Percentiles rank a stretch among this genome's conserved stretches.
Evolutionary conservation across 2,329 filamentous ascomycete species (phyloP).

Genomic region (Neofusicoccum laricinum): DNA sequence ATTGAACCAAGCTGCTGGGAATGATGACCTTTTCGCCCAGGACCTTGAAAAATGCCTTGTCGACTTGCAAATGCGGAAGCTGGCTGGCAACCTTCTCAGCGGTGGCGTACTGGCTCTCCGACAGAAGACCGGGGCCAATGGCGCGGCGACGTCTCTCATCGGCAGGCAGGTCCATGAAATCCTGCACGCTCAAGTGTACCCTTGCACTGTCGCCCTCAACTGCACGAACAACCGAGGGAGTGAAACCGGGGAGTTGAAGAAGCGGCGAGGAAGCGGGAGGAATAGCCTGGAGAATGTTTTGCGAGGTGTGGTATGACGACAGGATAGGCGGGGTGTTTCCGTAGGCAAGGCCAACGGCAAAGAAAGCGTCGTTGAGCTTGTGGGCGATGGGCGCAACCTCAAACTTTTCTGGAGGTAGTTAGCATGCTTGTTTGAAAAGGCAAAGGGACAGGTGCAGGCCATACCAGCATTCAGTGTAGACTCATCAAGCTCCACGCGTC

Average conservation of each 20-base stretch:
- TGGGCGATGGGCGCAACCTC: slow-evolving; percentile 85
- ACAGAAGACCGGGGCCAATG: slow-evolving; percentile 68
- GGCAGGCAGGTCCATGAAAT: slow-evolving; percentile 83
- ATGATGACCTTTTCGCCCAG: slow-evolving; percentile 91
- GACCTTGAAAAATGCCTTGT: slow-evolving; percentile 98
- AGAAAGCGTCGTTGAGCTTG: slow-evolving; percentile 80
- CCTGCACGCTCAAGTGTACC: slow-evolving; percentile 71
- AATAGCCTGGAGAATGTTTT: slow-evolving; percentile 86
- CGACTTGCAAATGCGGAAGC: slow-evolving; percentile 78
- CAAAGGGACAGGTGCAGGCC: background rate
- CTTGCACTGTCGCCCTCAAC: slow-evolving; percentile 67
- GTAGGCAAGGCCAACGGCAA: slow-evolving; percentile 82
- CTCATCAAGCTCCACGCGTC: slow-evolving; percentile 81
- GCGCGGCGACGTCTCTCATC: slow-evolving; percentile 68
- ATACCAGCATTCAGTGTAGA: slow-evolving; percentile 65
- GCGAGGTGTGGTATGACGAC: slow-evolving; percentile 75
- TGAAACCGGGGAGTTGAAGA: slow-evolving; percentile 87
- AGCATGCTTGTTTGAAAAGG: slow-evolving; percentile 16
- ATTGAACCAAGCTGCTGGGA: slow-evolving; percentile 84
- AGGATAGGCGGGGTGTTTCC: slow-evolving; percentile 79
- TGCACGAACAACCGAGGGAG: slow-evolving; percentile 57
- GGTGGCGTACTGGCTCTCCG: slow-evolving; percentile 71
- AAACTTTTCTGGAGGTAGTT: slow-evolving; percentile 66
- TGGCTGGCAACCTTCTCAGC: slow-evolving; percentile 77
- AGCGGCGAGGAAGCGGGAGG: slow-evolving; percentile 81